phyloP scores from a whole-genome alignment of 345 rosid species.

The Linum lewisii region DNA sequence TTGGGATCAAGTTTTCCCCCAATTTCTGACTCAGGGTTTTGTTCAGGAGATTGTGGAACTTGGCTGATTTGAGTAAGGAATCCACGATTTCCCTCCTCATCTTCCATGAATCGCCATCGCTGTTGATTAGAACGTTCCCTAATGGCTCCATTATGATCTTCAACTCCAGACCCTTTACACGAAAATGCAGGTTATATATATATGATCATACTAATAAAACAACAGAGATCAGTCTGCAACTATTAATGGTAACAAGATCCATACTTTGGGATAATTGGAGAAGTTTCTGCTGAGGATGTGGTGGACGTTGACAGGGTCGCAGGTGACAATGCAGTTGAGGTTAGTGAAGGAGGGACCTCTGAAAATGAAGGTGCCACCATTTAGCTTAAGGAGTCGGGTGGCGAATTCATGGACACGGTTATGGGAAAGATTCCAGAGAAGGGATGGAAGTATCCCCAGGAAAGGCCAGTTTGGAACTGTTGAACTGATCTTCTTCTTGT shows the following conservation, averaged over 20 bases:
- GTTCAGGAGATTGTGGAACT: background rate
- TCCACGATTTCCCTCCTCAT: slow-evolving; percentile 9
- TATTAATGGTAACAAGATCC: no score
- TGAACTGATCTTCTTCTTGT: background rate
- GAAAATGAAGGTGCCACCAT: slow-evolving; percentile 7
- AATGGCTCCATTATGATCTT: slow-evolving; percentile 13
- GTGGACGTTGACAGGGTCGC: slow-evolving; percentile 15
- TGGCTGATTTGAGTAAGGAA: background rate
- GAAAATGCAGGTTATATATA: no score
- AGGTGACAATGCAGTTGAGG: slow-evolving; percentile 8
- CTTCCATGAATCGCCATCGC: slow-evolving; percentile 16
- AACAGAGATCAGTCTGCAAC: no score
- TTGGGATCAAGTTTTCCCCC: slow-evolving; percentile 5
- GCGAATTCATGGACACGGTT: background rate
- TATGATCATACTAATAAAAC: no score
- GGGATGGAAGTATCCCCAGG: slow-evolving; percentile 11
- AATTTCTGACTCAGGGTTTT: background rate
- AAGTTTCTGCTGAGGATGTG: slow-evolving; percentile 14
- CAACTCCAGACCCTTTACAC: slow-evolving; percentile 8
- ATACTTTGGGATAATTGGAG: slow-evolving; percentile 5
- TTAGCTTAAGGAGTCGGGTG: slow-evolving; percentile 1
- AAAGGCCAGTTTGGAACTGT: slow-evolving; percentile 7
- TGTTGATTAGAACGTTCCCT: slow-evolving; percentile 14
- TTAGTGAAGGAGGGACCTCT: slow-evolving; percentile 17
- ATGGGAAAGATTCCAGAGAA: background rate